These are phyloP conservation scores for Arxiozyma bovina DNA, from an alignment of 1,139 yeast genomes.

Conservation along the genomic window DNA sequence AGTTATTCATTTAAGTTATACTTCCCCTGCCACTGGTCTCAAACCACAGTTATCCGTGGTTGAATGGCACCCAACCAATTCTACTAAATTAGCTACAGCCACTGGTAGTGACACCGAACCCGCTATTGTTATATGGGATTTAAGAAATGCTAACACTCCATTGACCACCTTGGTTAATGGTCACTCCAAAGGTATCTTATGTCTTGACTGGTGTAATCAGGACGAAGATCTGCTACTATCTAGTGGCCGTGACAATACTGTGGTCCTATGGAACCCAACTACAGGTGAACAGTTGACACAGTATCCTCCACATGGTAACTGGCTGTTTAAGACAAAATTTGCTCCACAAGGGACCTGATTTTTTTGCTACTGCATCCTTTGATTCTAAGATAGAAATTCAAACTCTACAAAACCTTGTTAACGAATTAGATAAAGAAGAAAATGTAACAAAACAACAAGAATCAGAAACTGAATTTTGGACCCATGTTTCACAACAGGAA, in stretches of 20 bases:
- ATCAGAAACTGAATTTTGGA: slow-evolving; percentile 81
- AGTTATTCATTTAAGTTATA: slow-evolving; percentile 70
- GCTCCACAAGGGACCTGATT: slow-evolving; percentile 83
- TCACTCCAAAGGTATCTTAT: slow-evolving; percentile 79
- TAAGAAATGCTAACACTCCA: slow-evolving; percentile 87
- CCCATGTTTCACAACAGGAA: slow-evolving; percentile 50
- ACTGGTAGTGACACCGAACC: slow-evolving; percentile 77
- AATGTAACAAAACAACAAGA: slow-evolving; percentile 26
- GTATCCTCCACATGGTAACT: slow-evolving; percentile 85
- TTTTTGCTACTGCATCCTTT: slow-evolving; percentile 87
- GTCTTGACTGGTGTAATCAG: slow-evolving; percentile 86
- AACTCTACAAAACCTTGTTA: slow-evolving; percentile 62
- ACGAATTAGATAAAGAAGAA: slow-evolving; percentile 33
- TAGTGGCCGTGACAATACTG: slow-evolving; percentile 85
- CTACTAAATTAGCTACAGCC: slow-evolving; percentile 82
- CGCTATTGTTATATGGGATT: slow-evolving; percentile 82
- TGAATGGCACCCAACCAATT: slow-evolving; percentile 79
- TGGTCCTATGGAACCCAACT: slow-evolving; percentile 84
- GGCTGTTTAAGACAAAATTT: slow-evolving; percentile 85
- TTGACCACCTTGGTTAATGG: slow-evolving; percentile 57
- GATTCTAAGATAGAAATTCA: slow-evolving; percentile 82
- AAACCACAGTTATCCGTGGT: slow-evolving; percentile 61
- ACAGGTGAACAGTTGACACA: slow-evolving; percentile 63
- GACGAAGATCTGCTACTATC: slow-evolving; percentile 75
- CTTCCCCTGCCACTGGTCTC: slow-evolving; percentile 37